Base-by-base conservation (phyloP, 208 protist species). In the Angomonas deanei region DNA sequence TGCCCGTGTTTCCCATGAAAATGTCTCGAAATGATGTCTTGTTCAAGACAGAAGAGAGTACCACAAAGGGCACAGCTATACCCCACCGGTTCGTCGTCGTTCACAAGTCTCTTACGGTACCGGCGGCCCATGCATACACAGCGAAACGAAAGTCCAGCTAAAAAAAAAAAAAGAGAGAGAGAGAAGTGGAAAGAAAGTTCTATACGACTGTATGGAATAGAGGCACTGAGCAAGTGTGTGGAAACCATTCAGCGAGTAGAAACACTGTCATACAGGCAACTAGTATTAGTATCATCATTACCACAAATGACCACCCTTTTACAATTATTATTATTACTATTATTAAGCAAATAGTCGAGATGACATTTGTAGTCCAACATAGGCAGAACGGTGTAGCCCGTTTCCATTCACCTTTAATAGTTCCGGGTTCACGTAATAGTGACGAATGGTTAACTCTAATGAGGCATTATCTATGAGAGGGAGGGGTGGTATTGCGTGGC, bases 11-110 rank as follows among this genome's bases (percentile, higher is more conserved):
- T 84, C 15, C 86, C 86, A 19, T 86, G 73, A 53, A 93, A 93
- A 57, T 86, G 63, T 15, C 73, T 66, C 1, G 86, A 89, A 15
- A 90, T 75, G 30, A 93, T 61, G 64, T 93, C 83, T n/a, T 68
- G 56, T 3, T 52, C 57, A 19, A 83, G 24, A 61, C 86, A 93
- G 10, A 93, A 57, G 64, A 88, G 80, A 1, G 86, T 71, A 32
- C 82, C 66, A 59, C 86, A 93, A 42, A 84, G 84, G 21, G 72
- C 80, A 66, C 86, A 93, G 53, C 86, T 80, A 61, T 81, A 93
- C 15, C 76, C 75, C 13, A 67, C 66, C 24, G 69, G 59, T 24
- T 71, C 72, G 0, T 61, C 27, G 11, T 73, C 64, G 8, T 76
- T 61, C 11, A 76, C 27, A 15, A 88, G 66, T 36, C 72, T 74